These are phyloP conservation scores for Styphnolobium japonicum DNA, from an alignment of 306 rosid genomes.

Conservation along the genomic window DNA sequence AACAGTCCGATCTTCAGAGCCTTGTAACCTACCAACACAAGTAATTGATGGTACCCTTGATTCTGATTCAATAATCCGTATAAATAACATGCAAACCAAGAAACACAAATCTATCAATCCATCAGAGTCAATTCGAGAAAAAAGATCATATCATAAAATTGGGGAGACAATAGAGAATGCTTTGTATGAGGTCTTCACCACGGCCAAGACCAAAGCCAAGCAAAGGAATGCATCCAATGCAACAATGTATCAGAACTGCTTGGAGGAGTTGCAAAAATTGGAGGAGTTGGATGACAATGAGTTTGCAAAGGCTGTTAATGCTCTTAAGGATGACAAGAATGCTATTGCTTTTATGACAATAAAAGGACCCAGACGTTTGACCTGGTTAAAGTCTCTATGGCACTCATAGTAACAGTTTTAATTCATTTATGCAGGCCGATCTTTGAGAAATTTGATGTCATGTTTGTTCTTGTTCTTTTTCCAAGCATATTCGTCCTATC, in stretches of 20 bases:
- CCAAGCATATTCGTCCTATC: not conserved
- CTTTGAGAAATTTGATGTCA: not conserved
- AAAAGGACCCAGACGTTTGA: conserved; percentile 31
- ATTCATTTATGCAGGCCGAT: not conserved
- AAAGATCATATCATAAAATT: conserved; percentile 13
- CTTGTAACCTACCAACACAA: conserved; percentile 40
- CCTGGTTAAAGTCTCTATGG: conserved; percentile 41
- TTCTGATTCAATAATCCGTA: conserved; percentile 29
- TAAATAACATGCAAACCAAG: conserved; percentile 19
- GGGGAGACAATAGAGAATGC: conserved; percentile 30
- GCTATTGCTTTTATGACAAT: conserved; percentile 39
- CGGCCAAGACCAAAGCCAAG: conserved; percentile 28
- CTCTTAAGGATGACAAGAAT: conserved; percentile 37
- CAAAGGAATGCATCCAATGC: conserved; percentile 17
- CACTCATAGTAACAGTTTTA: conserved; percentile 9
- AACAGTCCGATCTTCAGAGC: conserved; percentile 39
- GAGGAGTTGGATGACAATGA: conserved; percentile 35
- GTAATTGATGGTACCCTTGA: conserved; percentile 38
- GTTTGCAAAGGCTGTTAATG: conserved; percentile 38
- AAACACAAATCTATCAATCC: conserved; percentile 23
- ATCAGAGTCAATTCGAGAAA: conserved; percentile 11
- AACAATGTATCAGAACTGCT: conserved; percentile 30
- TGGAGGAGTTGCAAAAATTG: conserved; percentile 39
- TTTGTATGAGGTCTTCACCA: conserved; percentile 26
- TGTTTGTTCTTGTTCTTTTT: not conserved